Conservation (phyloP, 2,329 filamentous ascomycete genomes). For the Verticillium dahliae region DNA sequence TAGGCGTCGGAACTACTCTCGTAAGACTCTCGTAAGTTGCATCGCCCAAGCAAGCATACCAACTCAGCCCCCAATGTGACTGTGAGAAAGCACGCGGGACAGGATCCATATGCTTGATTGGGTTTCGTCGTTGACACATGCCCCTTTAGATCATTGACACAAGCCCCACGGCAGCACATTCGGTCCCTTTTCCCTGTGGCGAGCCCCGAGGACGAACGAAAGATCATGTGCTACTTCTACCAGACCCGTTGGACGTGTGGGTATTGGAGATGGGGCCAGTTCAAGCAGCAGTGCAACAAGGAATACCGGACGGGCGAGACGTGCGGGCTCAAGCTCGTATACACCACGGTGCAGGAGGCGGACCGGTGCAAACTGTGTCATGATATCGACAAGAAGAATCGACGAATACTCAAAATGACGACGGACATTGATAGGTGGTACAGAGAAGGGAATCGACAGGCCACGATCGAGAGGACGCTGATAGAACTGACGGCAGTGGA, state of each 20-base stretch:
- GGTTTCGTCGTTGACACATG: neutral
- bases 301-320: slow-evolving; percentile 96
- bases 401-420: slow-evolving; percentile 66
- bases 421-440: slow-evolving; percentile 73
- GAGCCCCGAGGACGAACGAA: neutral
- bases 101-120: neutral
- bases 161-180: neutral
- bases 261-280: slow-evolving; percentile 92
- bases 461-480: slow-evolving; percentile 66
- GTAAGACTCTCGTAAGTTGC: neutral
- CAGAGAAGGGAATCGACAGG: slow-evolving; percentile 65
- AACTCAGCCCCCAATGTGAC: neutral
- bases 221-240: slow-evolving; percentile 90
- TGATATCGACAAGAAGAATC: slow-evolving; percentile 79
- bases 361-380: slow-evolving; percentile 79
- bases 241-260: slow-evolving; percentile 79
- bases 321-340: slow-evolving; percentile 87
- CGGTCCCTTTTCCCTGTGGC: neutral
- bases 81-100: neutral
- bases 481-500: slow-evolving; percentile 61
- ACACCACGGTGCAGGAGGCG: slow-evolving; percentile 57
- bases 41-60: neutral
- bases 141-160: neutral
- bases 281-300: slow-evolving; percentile 86
- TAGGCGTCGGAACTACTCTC: neutral